A percentile compares a stretch with the other conserved stretches of the same genome.
These are phyloP conservation scores for Russula virescens DNA, from an alignment of 768 basidiomycete species.

Conservation along the genomic window DNA sequence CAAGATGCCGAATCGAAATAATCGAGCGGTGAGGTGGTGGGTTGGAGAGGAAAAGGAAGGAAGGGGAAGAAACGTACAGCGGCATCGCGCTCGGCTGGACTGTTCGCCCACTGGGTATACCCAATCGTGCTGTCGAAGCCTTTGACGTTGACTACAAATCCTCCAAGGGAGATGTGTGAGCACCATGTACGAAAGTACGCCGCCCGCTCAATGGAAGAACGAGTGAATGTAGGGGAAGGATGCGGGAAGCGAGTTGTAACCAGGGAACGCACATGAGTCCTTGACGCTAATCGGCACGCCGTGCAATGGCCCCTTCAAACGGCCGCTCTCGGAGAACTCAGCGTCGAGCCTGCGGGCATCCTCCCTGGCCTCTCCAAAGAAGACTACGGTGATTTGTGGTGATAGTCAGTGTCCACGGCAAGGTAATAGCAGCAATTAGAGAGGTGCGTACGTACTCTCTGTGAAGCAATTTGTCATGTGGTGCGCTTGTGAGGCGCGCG, in stretches of 20 bases:
- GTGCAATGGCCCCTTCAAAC: slow-evolving; percentile 63
- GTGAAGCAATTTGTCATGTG: slow-evolving; percentile 69
- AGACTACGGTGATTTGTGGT: slow-evolving; percentile 39
- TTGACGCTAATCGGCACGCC: slow-evolving; percentile 80
- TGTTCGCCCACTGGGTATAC: slow-evolving; percentile 63
- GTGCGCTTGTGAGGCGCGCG: slow-evolving; percentile 52
- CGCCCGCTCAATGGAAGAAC: too few species aligned
- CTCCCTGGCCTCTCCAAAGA: slow-evolving; percentile 61
- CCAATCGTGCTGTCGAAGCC: slow-evolving; percentile 71
- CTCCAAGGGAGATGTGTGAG: too few species aligned
- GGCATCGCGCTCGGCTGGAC: slow-evolving; percentile 54
- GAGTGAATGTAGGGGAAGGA: too few species aligned
- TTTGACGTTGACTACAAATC: slow-evolving; percentile 45
- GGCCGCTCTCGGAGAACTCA: slow-evolving; percentile 53
- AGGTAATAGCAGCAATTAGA: too few species aligned
- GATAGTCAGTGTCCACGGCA: too few species aligned
- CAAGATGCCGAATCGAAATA: too few species aligned
- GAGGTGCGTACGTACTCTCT: slow-evolving; percentile 45
- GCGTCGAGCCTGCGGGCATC: slow-evolving; percentile 59
- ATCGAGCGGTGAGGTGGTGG: too few species aligned
- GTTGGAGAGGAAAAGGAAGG: too few species aligned
- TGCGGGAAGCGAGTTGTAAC: too few species aligned
- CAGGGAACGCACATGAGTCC: slow-evolving; percentile 52
- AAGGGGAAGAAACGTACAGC: slow-evolving; percentile 40
- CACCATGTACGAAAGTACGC: too few species aligned